Evolutionary conservation across 352 stramenopile genomes (phyloP), one percentile per base, ranked within the genome.

Genomic region (Blastocystis sp.): DNA sequence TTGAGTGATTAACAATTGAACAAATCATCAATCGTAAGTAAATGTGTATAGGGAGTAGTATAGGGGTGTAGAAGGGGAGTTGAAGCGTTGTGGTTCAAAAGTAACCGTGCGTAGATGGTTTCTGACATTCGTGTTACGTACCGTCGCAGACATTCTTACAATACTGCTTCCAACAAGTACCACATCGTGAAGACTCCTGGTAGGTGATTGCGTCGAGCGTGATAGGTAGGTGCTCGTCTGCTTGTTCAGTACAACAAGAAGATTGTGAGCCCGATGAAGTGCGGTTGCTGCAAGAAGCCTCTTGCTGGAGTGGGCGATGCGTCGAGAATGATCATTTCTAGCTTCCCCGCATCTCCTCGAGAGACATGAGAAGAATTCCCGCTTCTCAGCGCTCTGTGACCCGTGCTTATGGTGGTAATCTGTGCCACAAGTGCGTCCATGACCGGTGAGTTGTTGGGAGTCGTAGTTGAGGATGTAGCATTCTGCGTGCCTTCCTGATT

Each of bases 61-160:
- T 11, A 54, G 46, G 21, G 21, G 46, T 21, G 9, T 54, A 54
- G 46, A 21, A 21, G 46, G n/a, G n/a, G n/a, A n/a, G n/a, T n/a
- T n/a, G n/a, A n/a, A 54, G 11, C 21, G 46, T 54, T 54, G 46
- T 11, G 11, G 11, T 21, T 54, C 21, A 21, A 54, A 54, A 54
- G 9, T 54, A 54, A 54, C 46, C 11, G 46, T 54, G 46, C 11
- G 46, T 54, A 54, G 46, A 54, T 95, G 92, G 91, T 93, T 87
- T 93, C 94, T 90, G 94, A 98, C 91, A 91, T 93, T 88, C 92
- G 95, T 89, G 94, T 97, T 88, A 97, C 93, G 61, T 96, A 96
- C 90, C 89, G 91, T 85, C 93, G 93, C 90, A 93, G 95, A 86
- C 95, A 98, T 91, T 95, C 93, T 88, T 99, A 98, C 91, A 93